These are phyloP conservation scores for Schoenoplectus triqueter DNA, from an alignment of 202 grass and related monocot genomes.

Conservation along the genomic window DNA sequence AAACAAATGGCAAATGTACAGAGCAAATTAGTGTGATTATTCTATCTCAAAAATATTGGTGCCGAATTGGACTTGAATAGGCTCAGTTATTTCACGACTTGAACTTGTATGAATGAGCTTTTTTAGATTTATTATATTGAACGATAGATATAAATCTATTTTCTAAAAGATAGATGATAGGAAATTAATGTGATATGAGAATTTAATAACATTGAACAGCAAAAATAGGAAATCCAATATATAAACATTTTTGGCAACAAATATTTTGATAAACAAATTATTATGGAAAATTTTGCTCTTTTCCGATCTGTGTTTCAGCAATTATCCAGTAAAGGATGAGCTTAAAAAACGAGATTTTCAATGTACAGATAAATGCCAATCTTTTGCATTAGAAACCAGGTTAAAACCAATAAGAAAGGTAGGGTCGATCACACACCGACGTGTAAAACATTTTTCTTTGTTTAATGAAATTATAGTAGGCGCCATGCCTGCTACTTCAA, in stretches of 20 bases:
- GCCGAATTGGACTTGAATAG: background rate
- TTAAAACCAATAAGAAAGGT: too few relatives aligned
- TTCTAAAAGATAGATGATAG: background rate
- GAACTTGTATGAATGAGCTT: background rate
- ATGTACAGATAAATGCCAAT: background rate
- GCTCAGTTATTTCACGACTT: background rate
- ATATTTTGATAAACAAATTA: background rate
- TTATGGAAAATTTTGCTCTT: too few relatives aligned
- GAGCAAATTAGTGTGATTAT: background rate
- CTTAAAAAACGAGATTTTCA: background rate
- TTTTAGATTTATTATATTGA: background rate
- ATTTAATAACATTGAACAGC: background rate
- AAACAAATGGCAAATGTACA: background rate
- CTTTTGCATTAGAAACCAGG: background rate
- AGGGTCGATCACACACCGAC: too few relatives aligned
- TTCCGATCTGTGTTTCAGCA: background rate
- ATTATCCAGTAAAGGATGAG: background rate
- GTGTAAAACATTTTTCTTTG: too few relatives aligned
- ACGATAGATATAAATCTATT: background rate
- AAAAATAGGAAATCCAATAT: background rate
- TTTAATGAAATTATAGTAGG: too few relatives aligned
- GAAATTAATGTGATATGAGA: background rate
- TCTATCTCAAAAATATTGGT: background rate
- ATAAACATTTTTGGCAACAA: background rate
- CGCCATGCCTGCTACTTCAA: too few relatives aligned